Conservation (phyloP, 805 yeast genomes). For the Limtongia smithiae region DNA sequence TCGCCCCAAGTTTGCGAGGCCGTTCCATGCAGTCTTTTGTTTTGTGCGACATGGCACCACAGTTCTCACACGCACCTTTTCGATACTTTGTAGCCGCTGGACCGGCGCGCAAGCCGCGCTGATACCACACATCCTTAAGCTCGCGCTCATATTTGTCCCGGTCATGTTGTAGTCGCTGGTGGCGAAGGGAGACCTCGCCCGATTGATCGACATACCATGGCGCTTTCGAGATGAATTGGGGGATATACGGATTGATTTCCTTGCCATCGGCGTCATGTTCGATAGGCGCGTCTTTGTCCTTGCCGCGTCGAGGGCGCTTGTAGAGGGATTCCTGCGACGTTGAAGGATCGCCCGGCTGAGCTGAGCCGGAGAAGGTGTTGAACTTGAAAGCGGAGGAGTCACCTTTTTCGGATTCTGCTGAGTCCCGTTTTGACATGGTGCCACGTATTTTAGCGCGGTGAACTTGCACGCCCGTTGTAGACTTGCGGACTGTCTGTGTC, state of each 20-base stretch:
- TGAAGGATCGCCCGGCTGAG: not conserved
- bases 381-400: conserved; percentile 1
- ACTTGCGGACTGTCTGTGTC: too few species aligned
- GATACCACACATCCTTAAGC: conserved; percentile 33
- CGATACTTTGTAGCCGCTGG: conserved; percentile 37
- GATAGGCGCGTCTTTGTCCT: conserved; percentile 15
- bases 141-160: conserved; percentile 25
- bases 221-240: conserved; percentile 35
- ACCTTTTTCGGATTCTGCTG: too few species aligned
- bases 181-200: conserved; percentile 32
- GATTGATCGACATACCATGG: conserved; percentile 37
- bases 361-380: conserved; percentile 5
- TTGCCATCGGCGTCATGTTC: conserved; percentile 39
- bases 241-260: conserved; percentile 39
- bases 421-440: conserved; percentile 1
- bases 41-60: conserved; percentile 53
- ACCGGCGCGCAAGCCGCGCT: conserved; percentile 35
- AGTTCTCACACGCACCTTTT: conserved; percentile 51
- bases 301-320: conserved; percentile 4
- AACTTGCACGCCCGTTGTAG: too few species aligned
- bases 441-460: too few species aligned
- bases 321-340: conserved; percentile 1
- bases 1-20: conserved; percentile 46
- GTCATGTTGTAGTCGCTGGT: conserved; percentile 31
- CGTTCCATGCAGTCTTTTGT: conserved; percentile 56